Evolutionary conservation across 2,329 filamentous ascomycete genomes (phyloP), one percentile per base, ranked within the genome.

Genomic region (Penicillium aurantiogriseum): DNA sequence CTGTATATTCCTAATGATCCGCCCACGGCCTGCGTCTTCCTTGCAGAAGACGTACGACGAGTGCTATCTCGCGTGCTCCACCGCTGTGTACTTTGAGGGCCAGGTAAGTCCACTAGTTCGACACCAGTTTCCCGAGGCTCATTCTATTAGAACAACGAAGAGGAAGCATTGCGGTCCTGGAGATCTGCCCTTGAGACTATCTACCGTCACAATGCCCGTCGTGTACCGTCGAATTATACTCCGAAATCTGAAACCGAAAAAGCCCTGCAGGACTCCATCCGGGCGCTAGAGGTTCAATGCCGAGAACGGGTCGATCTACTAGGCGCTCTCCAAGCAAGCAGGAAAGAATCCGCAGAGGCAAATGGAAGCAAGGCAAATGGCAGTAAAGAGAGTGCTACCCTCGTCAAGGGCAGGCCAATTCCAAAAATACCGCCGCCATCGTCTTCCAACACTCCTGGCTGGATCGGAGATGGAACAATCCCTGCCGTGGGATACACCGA

Each of bases 31-130:
- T 61, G 82, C 87, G 71, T 86, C 89, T 76, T 86, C 87, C 61
- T 86, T 97, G 75, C 93, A 97, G 79, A 97, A 96, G 83, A 96
- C 92, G 55, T 97, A 97, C 78, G 93, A 97, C 79, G 92, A 97
- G 76, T 92, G 90, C 76, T 97, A 96, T 77, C 79, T 97, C 67
- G 92, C 89, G 71, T 97, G 92, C 77, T 97, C 92, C 15, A 97
- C 92, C 2, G 93, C 93, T 39, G 90, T 96, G 52, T 97, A 96
- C 78, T 97, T 96, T 75, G 94, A 99, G 79, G 86, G 88, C 73
- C 89, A 95, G 85, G 92, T 95, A 77, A 31, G 73, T 71, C 23
- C 25, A 19, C 38, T 54, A 47, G 56, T 45, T 9, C 21, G 15
- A 49, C 25, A 46, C 35, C 54, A 42, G 42, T 36, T 58, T 48